Evolutionary conservation across 306 rosid genomes (phyloP).

Genomic region (Glycine soja): DNA sequence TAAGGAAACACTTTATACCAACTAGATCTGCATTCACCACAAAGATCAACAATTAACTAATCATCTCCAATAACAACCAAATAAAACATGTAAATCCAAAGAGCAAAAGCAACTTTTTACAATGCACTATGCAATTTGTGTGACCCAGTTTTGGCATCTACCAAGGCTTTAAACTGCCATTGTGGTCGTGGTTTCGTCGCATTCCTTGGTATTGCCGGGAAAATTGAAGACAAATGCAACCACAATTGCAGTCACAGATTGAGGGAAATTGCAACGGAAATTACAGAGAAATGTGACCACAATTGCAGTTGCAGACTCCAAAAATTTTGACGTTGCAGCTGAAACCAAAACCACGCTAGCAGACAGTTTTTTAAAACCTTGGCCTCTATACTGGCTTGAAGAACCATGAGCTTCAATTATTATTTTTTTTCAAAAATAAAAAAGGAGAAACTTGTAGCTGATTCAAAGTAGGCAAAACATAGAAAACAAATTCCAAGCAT

Average conservation of each 20-base stretch:
- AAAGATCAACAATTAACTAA: slow-evolving; percentile 44
- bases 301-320: neutral
- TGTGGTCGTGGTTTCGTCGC: neutral
- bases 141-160: neutral
- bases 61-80: slow-evolving; percentile 41
- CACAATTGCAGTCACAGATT: neutral
- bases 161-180: neutral
- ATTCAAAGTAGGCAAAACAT: slow-evolving; percentile 53
- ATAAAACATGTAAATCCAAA: slow-evolving; percentile 34
- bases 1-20: slow-evolving; percentile 36
- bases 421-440: neutral
- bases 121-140: neutral
- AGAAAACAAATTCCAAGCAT: slow-evolving; percentile 56
- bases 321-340: neutral
- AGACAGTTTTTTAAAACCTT: neutral
- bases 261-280: no score
- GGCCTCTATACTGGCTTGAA: slow-evolving; percentile 1
- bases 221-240: neutral
- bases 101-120: slow-evolving; percentile 21
- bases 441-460: slow-evolving; percentile 30
- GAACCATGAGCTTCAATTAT: slow-evolving; percentile 38
- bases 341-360: neutral
- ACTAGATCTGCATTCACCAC: slow-evolving; percentile 61
- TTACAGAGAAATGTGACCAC: neutral
- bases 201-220: neutral